Percentiles rank a stretch among this genome's conserved stretches.
phyloP scores from a whole-genome alignment of 192 early-diverging fungal genomes.

The Coemansia sp. region DNA sequence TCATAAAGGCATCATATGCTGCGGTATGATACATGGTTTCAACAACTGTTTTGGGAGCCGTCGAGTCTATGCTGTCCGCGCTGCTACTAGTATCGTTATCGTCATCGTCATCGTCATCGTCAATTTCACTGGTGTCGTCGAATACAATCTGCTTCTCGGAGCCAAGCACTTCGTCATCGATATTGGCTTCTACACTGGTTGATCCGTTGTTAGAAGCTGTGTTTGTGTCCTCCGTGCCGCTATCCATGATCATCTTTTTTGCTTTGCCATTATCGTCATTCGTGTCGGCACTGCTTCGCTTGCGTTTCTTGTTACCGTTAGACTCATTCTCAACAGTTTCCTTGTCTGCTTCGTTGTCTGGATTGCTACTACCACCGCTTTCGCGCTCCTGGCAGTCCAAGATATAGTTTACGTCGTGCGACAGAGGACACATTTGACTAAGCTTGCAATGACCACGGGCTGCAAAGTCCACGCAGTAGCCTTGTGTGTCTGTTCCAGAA shows the following conservation, averaged over 20 bases:
- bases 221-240: not conserved
- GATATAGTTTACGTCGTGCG: slow-evolving; percentile 88
- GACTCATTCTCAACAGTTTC: not conserved
- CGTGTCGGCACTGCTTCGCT: slow-evolving; percentile 6
- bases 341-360: not conserved
- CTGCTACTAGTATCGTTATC: not conserved
- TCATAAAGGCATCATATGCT: slow-evolving; percentile 97
- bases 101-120: not conserved
- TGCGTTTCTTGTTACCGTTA: slow-evolving; percentile 16
- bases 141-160: not conserved
- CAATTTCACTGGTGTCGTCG: not conserved
- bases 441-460: slow-evolving; percentile 77
- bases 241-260: not conserved
- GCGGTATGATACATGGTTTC: slow-evolving; percentile 80
- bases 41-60: not conserved
- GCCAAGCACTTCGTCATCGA: slow-evolving; percentile 6
- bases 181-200: not conserved
- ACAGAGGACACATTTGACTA: slow-evolving; percentile 65
- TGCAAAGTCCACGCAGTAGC: slow-evolving; percentile 82
- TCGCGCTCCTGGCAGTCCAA: slow-evolving; percentile 64
- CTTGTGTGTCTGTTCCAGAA: slow-evolving; percentile 7
- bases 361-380: slow-evolving; percentile 9
- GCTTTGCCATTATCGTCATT: slow-evolving; percentile 4
- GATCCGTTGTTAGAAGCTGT: not conserved
- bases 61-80: slow-evolving; percentile 1